phyloP scores from a whole-genome alignment of 306 rosid species.

The Begonia peltatifolia region DNA sequence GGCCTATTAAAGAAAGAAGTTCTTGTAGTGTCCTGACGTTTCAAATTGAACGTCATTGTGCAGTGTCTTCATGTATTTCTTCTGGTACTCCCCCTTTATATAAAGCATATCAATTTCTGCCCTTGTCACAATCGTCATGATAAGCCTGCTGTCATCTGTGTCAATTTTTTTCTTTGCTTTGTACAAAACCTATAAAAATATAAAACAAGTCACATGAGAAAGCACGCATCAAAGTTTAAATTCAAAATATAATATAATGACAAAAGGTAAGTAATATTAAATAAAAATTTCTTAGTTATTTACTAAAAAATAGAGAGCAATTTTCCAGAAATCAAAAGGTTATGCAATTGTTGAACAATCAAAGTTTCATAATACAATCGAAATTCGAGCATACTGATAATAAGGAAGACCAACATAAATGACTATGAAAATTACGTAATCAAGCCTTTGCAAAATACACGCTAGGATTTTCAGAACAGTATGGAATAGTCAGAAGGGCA shows the following conservation, averaged over 20 bases:
- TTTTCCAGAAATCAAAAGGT: no score
- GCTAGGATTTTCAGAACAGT: constrained; percentile 49
- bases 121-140: constrained; percentile 57
- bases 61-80: constrained; percentile 42
- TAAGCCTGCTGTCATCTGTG: constrained; percentile 41
- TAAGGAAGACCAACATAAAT: no score
- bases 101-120: constrained; percentile 58
- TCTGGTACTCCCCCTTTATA: constrained; percentile 49
- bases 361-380: no score
- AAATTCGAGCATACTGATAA: no score
- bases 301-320: no score
- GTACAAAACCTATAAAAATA: constrained; percentile 37
- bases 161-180: constrained; percentile 76
- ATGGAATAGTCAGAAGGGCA: constrained; percentile 51
- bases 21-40: constrained; percentile 56
- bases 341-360: no score
- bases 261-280: no score
- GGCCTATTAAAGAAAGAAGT: constrained; percentile 62
- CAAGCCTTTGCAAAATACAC: constrained; percentile 64
- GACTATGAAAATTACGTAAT: not conserved
- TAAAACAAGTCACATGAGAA: no score
- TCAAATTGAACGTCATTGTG: constrained; percentile 69
- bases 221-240: no score
- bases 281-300: no score
- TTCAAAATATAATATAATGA: no score